Base-by-base conservation (phyloP, 371 early-diverging fungal genomes). In the Rhizopus microsporus region DNA sequence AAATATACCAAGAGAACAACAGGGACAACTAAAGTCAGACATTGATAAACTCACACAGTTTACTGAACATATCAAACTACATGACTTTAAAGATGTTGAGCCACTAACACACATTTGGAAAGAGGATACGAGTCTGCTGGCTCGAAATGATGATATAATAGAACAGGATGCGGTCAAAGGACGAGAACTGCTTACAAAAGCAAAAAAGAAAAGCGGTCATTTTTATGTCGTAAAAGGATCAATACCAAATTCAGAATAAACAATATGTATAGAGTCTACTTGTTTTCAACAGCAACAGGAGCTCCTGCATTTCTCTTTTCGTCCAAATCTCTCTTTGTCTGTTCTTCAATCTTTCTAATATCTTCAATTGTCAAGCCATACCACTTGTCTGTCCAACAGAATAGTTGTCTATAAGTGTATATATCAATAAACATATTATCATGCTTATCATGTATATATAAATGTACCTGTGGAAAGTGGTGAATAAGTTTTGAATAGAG, bases 381-480 rank as follows among this genome's bases (percentile, higher is more conserved):
- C 89, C 89, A 89, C 54, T 70, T 74, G 44, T 89, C 89, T 62
- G 87, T 87, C 62, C 82, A 81, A 59, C 85, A 86, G 53, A 88
- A 89, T 37, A 89, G 69, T 74, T 88, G 85, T 43, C 88, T 77
- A 52, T 78, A 76, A 33, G 43, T 40, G 23, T 13, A 51, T 5
- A 5, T n/a, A 33, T 37, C 23, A 16, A 5, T 17, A 23, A 23
- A 23, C 23, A 23, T 23, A 23, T 16, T 9, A 5, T 32, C 16
- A 17, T 62, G 79, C 77, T 15, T 74, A 60, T 12, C 0, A 8
- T 30, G 7, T 13, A 5, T 1, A 33, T 30, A 54, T 29, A 17
- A 10, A 17, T 44, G 45, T 42, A 61, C 64, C 69, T 62, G 59
- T 72, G 69, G 59, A 72, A 72, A 30, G 47, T 65, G 38, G 59